These are phyloP conservation scores for Fusarium coicis DNA, from an alignment of 2,329 filamentous ascomycete genomes.

Conservation along the genomic window DNA sequence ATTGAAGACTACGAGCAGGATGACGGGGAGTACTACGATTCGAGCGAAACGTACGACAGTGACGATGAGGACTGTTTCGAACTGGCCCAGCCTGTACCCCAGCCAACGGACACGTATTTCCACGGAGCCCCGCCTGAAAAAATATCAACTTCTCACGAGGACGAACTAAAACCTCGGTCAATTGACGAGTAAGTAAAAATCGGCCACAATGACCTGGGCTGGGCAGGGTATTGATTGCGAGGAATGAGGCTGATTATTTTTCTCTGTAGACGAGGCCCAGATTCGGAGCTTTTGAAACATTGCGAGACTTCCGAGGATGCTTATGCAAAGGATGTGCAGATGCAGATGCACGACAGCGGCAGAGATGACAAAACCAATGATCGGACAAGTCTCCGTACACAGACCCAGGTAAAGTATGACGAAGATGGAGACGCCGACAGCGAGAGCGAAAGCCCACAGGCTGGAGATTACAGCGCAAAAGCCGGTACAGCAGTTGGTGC, in stretches of 20 bases:
- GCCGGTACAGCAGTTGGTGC: constrained; percentile 6
- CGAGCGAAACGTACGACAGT: constrained; percentile 41
- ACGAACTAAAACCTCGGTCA: constrained; percentile 12
- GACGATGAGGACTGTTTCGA: constrained; percentile 64
- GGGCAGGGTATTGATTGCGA: not conserved
- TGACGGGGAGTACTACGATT: constrained; percentile 51
- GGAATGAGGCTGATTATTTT: constrained; percentile 5
- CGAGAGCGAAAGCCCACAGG: not conserved
- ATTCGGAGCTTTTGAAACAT: constrained; percentile 11
- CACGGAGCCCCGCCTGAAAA: constrained; percentile 29
- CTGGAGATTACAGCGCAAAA: constrained; percentile 28
- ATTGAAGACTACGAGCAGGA: constrained; percentile 71
- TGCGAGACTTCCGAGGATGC: constrained; percentile 10
- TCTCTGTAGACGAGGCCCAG: not conserved
- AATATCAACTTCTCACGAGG: constrained; percentile 34
- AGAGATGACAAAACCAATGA: constrained; percentile 15
- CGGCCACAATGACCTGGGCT: not conserved
- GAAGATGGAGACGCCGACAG: constrained; percentile 4
- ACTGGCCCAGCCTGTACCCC: constrained; percentile 69
- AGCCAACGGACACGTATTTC: constrained; percentile 59
- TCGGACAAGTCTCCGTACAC: constrained; percentile 21
- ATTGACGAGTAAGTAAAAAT: constrained; percentile 23
- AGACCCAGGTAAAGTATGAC: constrained; percentile 6
- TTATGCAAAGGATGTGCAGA: constrained; percentile 4
- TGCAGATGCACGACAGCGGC: not conserved